phyloP scores from a whole-genome alignment of 768 basidiomycete genomes.

The Russula brevipes region DNA sequence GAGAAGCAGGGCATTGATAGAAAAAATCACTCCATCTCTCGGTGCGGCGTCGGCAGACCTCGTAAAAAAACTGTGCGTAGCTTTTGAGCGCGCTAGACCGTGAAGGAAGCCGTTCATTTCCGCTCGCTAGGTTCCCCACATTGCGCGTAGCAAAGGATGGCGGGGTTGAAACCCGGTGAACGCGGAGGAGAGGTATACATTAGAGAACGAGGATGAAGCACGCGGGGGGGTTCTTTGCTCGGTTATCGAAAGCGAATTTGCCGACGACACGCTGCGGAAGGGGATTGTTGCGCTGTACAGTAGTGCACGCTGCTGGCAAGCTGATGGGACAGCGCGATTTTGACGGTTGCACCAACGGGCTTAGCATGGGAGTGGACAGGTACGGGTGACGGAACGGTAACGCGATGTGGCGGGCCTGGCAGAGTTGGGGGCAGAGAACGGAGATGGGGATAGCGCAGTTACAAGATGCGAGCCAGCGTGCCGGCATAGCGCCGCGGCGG shows the following conservation, averaged over 20 bases:
- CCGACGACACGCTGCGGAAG: not conserved
- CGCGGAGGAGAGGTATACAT: not conserved
- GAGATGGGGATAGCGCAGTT: conserved; percentile 1
- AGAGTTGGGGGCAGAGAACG: not conserved
- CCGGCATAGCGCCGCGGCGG: conserved; percentile 13
- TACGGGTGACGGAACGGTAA: conserved; percentile 11
- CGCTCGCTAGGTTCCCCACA: not conserved
- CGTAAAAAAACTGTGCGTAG: not conserved
- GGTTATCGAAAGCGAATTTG: not conserved
- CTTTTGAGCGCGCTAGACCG: not conserved
- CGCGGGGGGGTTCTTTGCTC: not conserved
- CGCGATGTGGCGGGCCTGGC: conserved; percentile 9
- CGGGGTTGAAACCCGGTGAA: not conserved
- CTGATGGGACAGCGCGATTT: not conserved
- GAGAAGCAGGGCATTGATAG: not conserved
- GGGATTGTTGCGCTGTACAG: not conserved
- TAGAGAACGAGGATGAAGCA: not conserved
- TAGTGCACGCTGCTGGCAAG: too few species aligned
- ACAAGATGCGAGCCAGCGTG: not conserved
- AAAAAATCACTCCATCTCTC: not conserved
- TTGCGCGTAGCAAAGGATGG: not conserved
- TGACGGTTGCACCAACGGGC: not conserved
- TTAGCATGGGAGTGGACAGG: conserved; percentile 19
- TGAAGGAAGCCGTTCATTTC: conserved; percentile 10
- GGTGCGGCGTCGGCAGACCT: conserved; percentile 8